Evolutionary conservation across 2,329 filamentous ascomycete genomes (phyloP).

Genomic region (Biscogniauxia sp.): DNA sequence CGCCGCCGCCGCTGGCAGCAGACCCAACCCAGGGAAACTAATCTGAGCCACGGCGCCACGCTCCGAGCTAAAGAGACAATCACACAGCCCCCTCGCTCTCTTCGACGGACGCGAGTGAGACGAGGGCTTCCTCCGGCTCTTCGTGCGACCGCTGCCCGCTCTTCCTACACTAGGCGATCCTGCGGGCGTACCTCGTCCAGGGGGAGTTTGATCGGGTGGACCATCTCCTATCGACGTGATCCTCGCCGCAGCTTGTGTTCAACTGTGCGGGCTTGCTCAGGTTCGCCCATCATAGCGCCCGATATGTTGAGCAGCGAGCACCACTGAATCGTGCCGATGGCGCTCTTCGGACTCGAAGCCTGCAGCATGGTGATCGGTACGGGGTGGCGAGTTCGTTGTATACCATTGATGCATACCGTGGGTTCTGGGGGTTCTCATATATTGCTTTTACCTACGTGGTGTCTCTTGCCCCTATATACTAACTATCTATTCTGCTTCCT

Average conservation of each 20-base stretch:
- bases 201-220: conserved; percentile 92
- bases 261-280: conserved; percentile 79
- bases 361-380: conserved; percentile 90
- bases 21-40: neutral
- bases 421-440: conserved; percentile 34
- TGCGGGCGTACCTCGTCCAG: conserved; percentile 80
- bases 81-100: conserved; percentile 57
- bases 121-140: conserved; percentile 65
- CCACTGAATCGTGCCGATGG: conserved; percentile 70
- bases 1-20: conserved; percentile 15
- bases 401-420: conserved; percentile 88
- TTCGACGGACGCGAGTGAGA: conserved; percentile 83
- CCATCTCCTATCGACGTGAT: conserved; percentile 89
- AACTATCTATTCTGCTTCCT: conserved; percentile 2
- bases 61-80: conserved; percentile 56
- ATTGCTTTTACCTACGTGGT: neutral
- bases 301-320: conserved; percentile 56
- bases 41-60: conserved; percentile 4
- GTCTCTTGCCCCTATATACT: neutral
- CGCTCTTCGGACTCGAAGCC: conserved; percentile 82
- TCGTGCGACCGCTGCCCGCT: conserved; percentile 79
- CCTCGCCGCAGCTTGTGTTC: conserved; percentile 75
- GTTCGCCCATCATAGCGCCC: conserved; percentile 71
- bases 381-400: conserved; percentile 81
- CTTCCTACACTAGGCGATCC: conserved; percentile 78